These are phyloP conservation scores for Apiospora aurea DNA, from an alignment of 2,329 filamentous ascomycete genomes.

Conservation along the genomic window DNA sequence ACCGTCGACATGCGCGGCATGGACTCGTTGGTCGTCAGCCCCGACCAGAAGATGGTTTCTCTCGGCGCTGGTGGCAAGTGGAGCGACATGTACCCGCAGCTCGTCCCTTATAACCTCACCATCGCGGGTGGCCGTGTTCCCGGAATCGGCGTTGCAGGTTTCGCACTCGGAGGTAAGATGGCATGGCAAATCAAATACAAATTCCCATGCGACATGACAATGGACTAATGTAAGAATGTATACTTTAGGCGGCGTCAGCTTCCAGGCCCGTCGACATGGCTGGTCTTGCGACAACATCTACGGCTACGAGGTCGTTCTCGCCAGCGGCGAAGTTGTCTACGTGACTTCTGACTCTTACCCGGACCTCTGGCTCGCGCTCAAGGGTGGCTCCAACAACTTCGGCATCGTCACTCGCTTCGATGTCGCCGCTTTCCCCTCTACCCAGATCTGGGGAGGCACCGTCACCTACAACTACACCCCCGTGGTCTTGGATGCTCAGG, in stretches of 20 bases:
- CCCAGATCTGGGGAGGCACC: not conserved
- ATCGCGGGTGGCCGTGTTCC: slow-evolving; percentile 33
- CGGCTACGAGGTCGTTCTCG: slow-evolving; percentile 41
- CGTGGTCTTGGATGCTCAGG: not conserved
- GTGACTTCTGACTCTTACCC: slow-evolving; percentile 30
- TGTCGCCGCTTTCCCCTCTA: slow-evolving; percentile 24
- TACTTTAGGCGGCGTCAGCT: not conserved
- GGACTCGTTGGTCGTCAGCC: slow-evolving; percentile 29
- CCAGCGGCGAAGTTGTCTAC: slow-evolving; percentile 30
- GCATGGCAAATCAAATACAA: too few species aligned
- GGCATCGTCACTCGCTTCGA: slow-evolving; percentile 33
- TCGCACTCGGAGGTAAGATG: slow-evolving; percentile 39
- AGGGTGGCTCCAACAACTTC: slow-evolving; percentile 38
- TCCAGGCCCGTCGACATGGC: slow-evolving; percentile 34
- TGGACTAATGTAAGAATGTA: too few species aligned
- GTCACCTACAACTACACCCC: not conserved
- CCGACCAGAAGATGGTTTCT: slow-evolving; percentile 29
- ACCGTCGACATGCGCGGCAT: slow-evolving; percentile 48
- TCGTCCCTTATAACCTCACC: slow-evolving; percentile 28
- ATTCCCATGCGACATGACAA: too few species aligned
- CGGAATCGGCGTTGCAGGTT: slow-evolving; percentile 32
- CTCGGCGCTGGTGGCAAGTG: slow-evolving; percentile 36
- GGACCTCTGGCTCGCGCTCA: slow-evolving; percentile 46
- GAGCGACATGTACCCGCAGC: slow-evolving; percentile 33
- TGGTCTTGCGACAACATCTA: slow-evolving; percentile 43